Base-by-base conservation (phyloP, 2,329 filamentous ascomycete species). In the Diaporthe citriasiana region DNA sequence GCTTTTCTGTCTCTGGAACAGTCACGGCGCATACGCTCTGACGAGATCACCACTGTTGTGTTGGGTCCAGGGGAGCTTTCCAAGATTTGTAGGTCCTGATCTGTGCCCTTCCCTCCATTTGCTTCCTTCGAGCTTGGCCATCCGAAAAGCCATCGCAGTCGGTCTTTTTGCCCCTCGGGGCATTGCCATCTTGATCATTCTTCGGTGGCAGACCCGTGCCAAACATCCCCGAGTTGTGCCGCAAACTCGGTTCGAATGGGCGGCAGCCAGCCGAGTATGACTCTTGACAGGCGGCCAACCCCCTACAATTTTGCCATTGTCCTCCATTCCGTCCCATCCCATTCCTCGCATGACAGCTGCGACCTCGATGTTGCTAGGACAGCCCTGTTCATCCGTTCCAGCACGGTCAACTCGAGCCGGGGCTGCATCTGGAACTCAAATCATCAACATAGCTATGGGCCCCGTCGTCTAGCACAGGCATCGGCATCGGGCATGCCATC, bases 41-140 rank as follows among this genome's bases (percentile, higher is more conserved):
- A 71, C 56, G 59, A 38, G 40, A 50, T 51, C 56, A 55, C 56
- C 22, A 63, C 33, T 63, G 56, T 50, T 53, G 69, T 63, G 56
- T 50, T 53, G 69, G 40, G 42, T 51, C 40, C 56, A 42, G 47
- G 45, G 69, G 35, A 63, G 70, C 35, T 71, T 53, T 63, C 35
- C 33, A 63, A 53, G 70, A 71, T 55, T 55, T 65, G 70, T 71
- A 71, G 70, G 70, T 71, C 40, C 38, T 10, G 51, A 35, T 27
- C 25, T 33, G 22, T 45, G 17, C 47, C 30, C 27, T 22, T 42
- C 40, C 27, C 15, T 15, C 38, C 22, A 13, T 35, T 4, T 50
- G 19, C 56, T 13, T 51, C 17, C 56, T 47, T 38, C 27, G 38
- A 35, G 47, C 47, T 38, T 68, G 30, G 63, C 47, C 45, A 40